Evolutionary conservation across 2,329 filamentous ascomycete genomes (phyloP).

Genomic region (Didymella pinodella): DNA sequence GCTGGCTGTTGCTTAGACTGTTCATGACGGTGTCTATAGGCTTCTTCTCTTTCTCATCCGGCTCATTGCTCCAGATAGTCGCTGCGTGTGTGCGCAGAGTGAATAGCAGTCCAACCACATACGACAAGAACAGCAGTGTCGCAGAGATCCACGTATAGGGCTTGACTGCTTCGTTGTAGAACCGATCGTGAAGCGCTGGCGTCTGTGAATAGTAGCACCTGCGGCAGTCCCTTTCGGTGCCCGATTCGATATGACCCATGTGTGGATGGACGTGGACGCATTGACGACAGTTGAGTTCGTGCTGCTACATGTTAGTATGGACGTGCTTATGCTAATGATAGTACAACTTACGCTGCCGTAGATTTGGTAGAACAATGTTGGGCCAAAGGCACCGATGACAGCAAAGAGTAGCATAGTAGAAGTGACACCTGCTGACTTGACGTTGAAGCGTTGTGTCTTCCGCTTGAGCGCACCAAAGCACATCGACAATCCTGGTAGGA

Average conservation of each 20-base stretch:
- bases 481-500: constrained; percentile 95
- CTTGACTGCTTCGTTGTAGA: constrained; percentile 88
- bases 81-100: constrained; percentile 95
- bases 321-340: background rate
- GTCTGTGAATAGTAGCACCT: constrained; percentile 93
- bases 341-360: constrained; percentile 75
- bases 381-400: constrained; percentile 92
- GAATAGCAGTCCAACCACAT: constrained; percentile 93
- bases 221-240: constrained; percentile 74
- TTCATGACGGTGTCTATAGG: constrained; percentile 49
- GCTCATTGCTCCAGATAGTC: constrained; percentile 91
- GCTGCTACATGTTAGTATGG: constrained; percentile 60
- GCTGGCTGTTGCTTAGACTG: constrained; percentile 43
- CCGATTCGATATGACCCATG: constrained; percentile 55
- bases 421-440: constrained; percentile 92
- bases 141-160: constrained; percentile 94
- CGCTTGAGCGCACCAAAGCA: constrained; percentile 97
- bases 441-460: constrained; percentile 98
- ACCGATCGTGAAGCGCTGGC: constrained; percentile 82
- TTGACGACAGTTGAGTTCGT: constrained; percentile 84
- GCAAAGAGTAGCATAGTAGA: constrained; percentile 98
- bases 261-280: constrained; percentile 58
- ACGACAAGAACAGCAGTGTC: constrained; percentile 85
- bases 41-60: constrained; percentile 58
- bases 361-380: constrained; percentile 97